Conservation (phyloP, 2,329 filamentous ascomycete species). For the Calonectria pauciramosa region DNA sequence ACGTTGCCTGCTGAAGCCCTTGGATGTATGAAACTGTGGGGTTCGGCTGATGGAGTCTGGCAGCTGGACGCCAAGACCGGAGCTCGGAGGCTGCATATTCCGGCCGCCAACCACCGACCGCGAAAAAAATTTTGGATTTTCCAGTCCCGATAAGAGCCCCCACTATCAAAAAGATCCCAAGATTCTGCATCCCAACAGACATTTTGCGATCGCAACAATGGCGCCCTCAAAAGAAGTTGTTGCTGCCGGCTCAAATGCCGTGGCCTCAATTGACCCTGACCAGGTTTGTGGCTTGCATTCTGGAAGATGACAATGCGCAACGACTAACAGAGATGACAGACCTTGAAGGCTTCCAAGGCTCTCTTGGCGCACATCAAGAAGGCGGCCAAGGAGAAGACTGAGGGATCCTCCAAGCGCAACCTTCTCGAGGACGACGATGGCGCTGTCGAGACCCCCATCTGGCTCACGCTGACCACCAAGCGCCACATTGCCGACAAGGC, state of each 20-base stretch:
- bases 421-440: constrained; percentile 64
- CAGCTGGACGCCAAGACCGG: constrained; percentile 35
- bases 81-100: constrained; percentile 53
- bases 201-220: constrained; percentile 50
- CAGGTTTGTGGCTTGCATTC: constrained; percentile 50
- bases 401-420: constrained; percentile 66
- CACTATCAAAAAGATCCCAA: constrained; percentile 48
- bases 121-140: constrained; percentile 48
- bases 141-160: constrained; percentile 43
- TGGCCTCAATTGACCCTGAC: constrained; percentile 56
- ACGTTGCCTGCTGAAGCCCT: background rate
- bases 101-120: constrained; percentile 47
- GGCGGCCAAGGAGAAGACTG: constrained; percentile 62
- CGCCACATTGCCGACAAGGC: constrained; percentile 79
- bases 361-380: constrained; percentile 74
- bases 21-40: background rate
- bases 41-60: background rate
- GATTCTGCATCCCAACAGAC: constrained; percentile 35
- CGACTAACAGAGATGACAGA: constrained; percentile 52
- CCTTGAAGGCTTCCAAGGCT: constrained; percentile 73
- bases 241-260: constrained; percentile 48
- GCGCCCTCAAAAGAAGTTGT: constrained; percentile 58
- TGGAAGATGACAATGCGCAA: constrained; percentile 23
- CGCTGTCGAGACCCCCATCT: constrained; percentile 66
- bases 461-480: constrained; percentile 75